These are phyloP conservation scores for Sclerotinia sclerotiorum DNA, from an alignment of 2,329 filamentous ascomycete genomes.

Conservation along the genomic window DNA sequence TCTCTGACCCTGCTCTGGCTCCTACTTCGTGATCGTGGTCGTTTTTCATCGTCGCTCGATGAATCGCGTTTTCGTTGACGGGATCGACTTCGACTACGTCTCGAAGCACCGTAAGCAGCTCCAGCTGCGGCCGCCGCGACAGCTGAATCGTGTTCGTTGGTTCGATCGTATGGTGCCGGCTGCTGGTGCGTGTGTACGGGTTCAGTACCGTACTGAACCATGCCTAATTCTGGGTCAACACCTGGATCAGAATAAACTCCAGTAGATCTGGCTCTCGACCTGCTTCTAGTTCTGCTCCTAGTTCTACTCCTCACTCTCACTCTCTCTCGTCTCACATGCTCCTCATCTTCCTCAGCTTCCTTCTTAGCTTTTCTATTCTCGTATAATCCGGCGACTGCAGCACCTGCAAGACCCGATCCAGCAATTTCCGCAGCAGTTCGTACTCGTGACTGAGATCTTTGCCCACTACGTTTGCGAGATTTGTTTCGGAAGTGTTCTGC, in stretches of 20 bases:
- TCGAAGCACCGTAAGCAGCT: conserved; percentile 33
- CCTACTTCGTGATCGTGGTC: conserved; percentile 26
- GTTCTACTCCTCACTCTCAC: conserved; percentile 37
- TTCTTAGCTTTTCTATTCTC: conserved; percentile 62
- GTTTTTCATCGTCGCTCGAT: conserved; percentile 34
- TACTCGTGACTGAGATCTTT: conserved; percentile 45
- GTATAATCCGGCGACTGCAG: conserved; percentile 61
- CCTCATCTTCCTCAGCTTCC: conserved; percentile 46
- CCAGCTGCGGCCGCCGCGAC: conserved; percentile 31
- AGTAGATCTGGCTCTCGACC: conserved; percentile 52
- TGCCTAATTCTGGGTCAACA: conserved; percentile 64
- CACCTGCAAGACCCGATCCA: conserved; percentile 59
- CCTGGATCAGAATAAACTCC: conserved; percentile 50
- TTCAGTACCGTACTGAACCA: conserved; percentile 65
- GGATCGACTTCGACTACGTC: conserved; percentile 32
- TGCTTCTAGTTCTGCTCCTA: conserved; percentile 37
- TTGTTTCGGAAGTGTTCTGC: conserved; percentile 58
- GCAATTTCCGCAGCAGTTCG: conserved; percentile 59
- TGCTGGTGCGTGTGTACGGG: conserved; percentile 49
- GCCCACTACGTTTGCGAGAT: conserved; percentile 48
- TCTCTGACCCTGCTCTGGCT: conserved; percentile 54
- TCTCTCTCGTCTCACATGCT: conserved; percentile 24
- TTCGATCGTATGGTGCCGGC: conserved; percentile 36
- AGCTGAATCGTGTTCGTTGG: conserved; percentile 30
- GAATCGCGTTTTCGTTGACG: conserved; percentile 31